Conservation (phyloP, 768 basidiomycete genomes). For the Trametes coccinea region DNA sequence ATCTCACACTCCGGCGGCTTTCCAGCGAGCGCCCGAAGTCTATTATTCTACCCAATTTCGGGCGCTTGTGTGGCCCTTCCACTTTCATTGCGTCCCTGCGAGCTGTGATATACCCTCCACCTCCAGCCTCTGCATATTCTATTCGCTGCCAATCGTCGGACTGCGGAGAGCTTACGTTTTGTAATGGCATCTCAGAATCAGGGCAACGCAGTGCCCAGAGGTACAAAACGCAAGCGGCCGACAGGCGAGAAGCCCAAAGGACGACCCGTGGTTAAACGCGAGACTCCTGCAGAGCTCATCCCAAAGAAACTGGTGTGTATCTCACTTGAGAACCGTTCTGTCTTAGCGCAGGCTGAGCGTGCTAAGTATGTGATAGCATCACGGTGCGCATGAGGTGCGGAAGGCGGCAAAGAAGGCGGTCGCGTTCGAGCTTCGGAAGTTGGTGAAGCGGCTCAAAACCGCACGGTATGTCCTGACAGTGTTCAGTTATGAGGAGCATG, state of each 20-base stretch:
- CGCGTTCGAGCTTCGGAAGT: slow-evolving; percentile 75
- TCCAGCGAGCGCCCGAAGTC: neutral
- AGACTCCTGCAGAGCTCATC: slow-evolving; percentile 12
- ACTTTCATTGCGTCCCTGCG: no score
- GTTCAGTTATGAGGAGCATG: neutral
- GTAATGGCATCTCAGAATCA: no score
- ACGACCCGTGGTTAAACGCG: slow-evolving; percentile 42
- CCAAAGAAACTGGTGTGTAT: slow-evolving; percentile 18
- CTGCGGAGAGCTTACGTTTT: no score
- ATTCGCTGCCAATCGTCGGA: no score
- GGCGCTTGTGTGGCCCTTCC: no score
- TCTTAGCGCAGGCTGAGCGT: neutral
- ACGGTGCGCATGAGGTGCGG: slow-evolving; percentile 67
- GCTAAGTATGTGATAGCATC: slow-evolving; percentile 52
- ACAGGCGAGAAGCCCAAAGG: slow-evolving; percentile 44
- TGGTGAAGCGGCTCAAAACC: slow-evolving; percentile 79
- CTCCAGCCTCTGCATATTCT: no score
- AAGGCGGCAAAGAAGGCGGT: slow-evolving; percentile 82
- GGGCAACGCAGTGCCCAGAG: neutral
- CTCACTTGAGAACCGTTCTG: neutral
- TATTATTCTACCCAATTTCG: no score
- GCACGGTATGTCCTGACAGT: slow-evolving; percentile 49
- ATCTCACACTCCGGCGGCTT: no score
- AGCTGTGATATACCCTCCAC: no score
- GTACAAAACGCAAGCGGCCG: slow-evolving; percentile 39